A percentile compares a stretch with the other conserved stretches of the same genome.
phyloP scores from a whole-genome alignment of 108 stramenopile genomes.

The Pseudonitzschia delicatissima region DNA sequence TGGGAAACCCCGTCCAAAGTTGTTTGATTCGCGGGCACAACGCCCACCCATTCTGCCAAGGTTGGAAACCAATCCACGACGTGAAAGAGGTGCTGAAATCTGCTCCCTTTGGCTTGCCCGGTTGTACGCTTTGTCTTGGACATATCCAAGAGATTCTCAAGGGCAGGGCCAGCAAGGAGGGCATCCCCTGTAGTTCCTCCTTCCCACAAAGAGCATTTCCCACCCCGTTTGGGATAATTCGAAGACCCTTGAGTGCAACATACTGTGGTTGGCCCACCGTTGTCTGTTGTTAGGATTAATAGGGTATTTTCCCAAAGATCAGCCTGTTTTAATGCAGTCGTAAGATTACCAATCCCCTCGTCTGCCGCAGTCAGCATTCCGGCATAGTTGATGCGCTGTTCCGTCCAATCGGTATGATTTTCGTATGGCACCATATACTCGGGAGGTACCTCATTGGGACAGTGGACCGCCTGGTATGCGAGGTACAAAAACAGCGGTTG shows the following conservation, averaged over 20 bases:
- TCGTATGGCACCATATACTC: constrained; percentile 24
- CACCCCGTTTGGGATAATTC: constrained; percentile 53
- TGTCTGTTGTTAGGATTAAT: constrained; percentile 55
- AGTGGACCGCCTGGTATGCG: constrained; percentile 46
- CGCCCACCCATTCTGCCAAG: constrained; percentile 19
- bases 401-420: constrained; percentile 3
- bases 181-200: constrained; percentile 51
- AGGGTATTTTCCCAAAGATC: constrained; percentile 44
- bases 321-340: constrained; percentile 18
- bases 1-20: constrained; percentile 37
- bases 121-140: background rate
- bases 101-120: background rate
- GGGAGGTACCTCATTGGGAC: constrained; percentile 38
- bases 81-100: constrained; percentile 32
- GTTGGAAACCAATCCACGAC: constrained; percentile 52
- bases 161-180: constrained; percentile 34
- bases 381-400: constrained; percentile 34
- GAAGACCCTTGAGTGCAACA: constrained; percentile 29
- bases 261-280: constrained; percentile 43
- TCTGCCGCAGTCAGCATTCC: constrained; percentile 51
- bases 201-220: constrained; percentile 54
- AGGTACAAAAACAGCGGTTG: constrained; percentile 38
- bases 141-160: background rate
- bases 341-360: constrained; percentile 40
- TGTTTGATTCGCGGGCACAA: constrained; percentile 9